Evolutionary conservation across 768 basidiomycete genomes (phyloP), one percentile per base, ranked within the genome.

Genomic region (Rhizopogon vesiculosus): DNA sequence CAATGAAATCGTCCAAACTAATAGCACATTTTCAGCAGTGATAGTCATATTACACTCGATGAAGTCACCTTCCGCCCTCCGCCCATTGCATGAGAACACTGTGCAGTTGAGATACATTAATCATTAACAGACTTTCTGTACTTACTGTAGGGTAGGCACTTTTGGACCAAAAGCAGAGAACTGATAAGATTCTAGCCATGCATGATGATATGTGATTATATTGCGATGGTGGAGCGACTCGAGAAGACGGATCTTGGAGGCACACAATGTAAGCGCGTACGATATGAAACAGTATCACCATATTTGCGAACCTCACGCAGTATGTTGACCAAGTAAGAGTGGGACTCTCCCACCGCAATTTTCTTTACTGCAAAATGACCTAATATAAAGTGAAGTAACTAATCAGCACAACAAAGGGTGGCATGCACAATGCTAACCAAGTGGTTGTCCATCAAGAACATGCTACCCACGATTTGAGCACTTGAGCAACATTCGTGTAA

Each of bases 361-460:
- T 97, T 98, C 75, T 98, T 98, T 45, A 97, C 90, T 0, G 95
- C 95, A 68, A 95, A 97, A 61, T 86, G 87, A 29, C 90, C 90
- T 82, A 60, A 22, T 45, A 12, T 10, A 54, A 42, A 28, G 45
- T 54, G 7, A 38, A 51, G 33, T 45, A 46, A 56, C 15, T 10
- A 18, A 25, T 40, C 38, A 53, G 22, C 51, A 28, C 59, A 5
- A 41, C 57, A 12, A 42, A 22, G 7, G 9, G 13, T 49, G 22
- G 35, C 2, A 42, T 39, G 52, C 67, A 48, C 42, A 54, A 12
- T 22, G 28, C 18, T 38, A 62, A 86, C 91, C 91, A 16, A 98
- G 79, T 15, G 84, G 76, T 63, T 94, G 95, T 8, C 89, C 91
- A 54, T 97, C 91, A 38, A 98, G 74, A 19, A 94, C 79, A 70